Percentiles rank a stretch among this genome's conserved stretches.
These are phyloP conservation scores for Leishmania guyanensis DNA, from an alignment of 208 protist genomes.

Conservation along the genomic window DNA sequence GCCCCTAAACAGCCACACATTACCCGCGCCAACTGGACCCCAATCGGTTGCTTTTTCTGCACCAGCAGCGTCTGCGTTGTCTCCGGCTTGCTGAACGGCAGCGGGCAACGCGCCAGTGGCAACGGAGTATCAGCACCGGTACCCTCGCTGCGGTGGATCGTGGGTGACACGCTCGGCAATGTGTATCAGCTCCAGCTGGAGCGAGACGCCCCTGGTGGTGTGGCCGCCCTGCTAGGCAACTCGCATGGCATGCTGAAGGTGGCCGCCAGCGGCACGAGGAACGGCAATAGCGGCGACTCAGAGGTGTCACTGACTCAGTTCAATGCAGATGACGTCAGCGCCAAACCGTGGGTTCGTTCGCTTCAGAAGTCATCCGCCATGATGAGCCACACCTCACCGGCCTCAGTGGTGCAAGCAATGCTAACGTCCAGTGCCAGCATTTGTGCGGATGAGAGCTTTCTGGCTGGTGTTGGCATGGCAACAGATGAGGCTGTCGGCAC, in stretches of 20 bases:
- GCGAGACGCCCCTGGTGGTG: slow-evolving; percentile 12
- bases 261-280: background rate
- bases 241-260: background rate
- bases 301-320: background rate
- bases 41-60: slow-evolving; percentile 4
- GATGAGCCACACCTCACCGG: slow-evolving; percentile 10
- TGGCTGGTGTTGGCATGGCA: background rate
- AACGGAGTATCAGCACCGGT: background rate
- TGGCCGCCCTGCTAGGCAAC: background rate
- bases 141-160: slow-evolving; percentile 40
- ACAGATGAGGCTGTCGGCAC: background rate
- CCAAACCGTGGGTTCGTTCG: slow-evolving; percentile 2
- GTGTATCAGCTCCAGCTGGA: slow-evolving; percentile 70
- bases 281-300: background rate
- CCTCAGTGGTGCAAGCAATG: background rate
- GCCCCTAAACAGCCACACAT: background rate
- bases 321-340: background rate
- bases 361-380: slow-evolving; percentile 3
- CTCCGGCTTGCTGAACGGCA: background rate
- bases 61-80: background rate
- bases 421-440: background rate
- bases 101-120: background rate
- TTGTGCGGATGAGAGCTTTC: background rate
- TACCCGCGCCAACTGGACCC: background rate
- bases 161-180: slow-evolving; percentile 72